Evolutionary conservation across 1,139 yeast genomes (phyloP).

Genomic region (Yamadazyma kanchanaburiensis): DNA sequence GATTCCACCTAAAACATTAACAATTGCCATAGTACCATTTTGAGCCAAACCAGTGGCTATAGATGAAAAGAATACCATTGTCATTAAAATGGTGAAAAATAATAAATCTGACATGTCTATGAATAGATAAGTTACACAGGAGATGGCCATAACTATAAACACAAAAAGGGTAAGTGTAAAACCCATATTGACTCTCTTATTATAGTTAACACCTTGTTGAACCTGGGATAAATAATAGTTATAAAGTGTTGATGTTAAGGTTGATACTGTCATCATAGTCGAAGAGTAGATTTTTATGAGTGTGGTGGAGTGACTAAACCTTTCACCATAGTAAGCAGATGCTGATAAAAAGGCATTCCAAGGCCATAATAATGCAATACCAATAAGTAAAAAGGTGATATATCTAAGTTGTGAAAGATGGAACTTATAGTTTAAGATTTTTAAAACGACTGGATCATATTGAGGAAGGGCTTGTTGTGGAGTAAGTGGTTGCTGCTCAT

Average conservation of each 20-base stretch:
- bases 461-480: background rate
- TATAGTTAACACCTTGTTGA: slow-evolving; percentile 64
- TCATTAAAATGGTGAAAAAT: slow-evolving; percentile 51
- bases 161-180: slow-evolving; percentile 53
- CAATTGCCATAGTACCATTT: slow-evolving; percentile 87
- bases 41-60: slow-evolving; percentile 74
- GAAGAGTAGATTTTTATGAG: slow-evolving; percentile 68
- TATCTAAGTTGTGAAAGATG: slow-evolving; percentile 47
- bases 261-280: slow-evolving; percentile 87
- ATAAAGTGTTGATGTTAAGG: slow-evolving; percentile 61
- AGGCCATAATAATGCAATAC: slow-evolving; percentile 86
- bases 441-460: slow-evolving; percentile 27
- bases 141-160: slow-evolving; percentile 50
- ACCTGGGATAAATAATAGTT: slow-evolving; percentile 66
- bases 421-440: slow-evolving; percentile 12
- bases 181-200: slow-evolving; percentile 56
- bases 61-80: slow-evolving; percentile 56
- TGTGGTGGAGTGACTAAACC: slow-evolving; percentile 53
- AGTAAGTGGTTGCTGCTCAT: background rate
- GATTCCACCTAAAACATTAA: slow-evolving; percentile 71
- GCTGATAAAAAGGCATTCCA: slow-evolving; percentile 94
- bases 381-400: slow-evolving; percentile 63
- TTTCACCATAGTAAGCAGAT: slow-evolving; percentile 69
- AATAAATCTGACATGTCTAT: slow-evolving; percentile 35
- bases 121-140: slow-evolving; percentile 45